Evolutionary conservation across 306 rosid genomes (phyloP), one percentile per base, ranked within the genome.

Genomic region (Lupinus albus): DNA sequence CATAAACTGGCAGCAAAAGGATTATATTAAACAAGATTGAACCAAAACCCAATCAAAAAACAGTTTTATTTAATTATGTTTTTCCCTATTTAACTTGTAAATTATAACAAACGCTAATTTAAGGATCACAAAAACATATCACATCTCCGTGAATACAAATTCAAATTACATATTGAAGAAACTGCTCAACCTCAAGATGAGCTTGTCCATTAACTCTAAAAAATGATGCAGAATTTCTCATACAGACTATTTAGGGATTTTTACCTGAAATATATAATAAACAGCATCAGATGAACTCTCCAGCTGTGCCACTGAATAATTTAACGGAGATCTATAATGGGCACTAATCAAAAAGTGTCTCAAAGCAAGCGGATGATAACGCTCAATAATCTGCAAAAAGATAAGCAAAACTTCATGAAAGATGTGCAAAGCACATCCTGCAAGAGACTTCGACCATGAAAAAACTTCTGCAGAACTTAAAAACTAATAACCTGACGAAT

Each of bases 351-450:
- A 72, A 80, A 89, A 90, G 75, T 90, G 83, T 66, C 99, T 90
- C 97, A 90, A 85, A 48, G 93, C 86, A 78, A 90, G 75, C 1
- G 99, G 90, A 71, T 90, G 97, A 53, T 93, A 93, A 74, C 75
- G 81, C 72, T 84, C 85, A 44, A 84, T 89, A 28, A 93, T 88
- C 98, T 89, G 83, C 84, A 58, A 71, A 67, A 78, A 46, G 16
- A 54, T 49, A 58, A 57, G 38, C 25, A 50, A 35, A 64, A 53
- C 42, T 1, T 15, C 64, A 48, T 48, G 16, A 77, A 55, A 58
- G 18, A 72, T 38, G 58, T 44, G 61, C 44, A 36, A 42, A 46
- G 13, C 16, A 65, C 35, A 61, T 56, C 68, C 67, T 45, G 45
- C 9, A 63, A 13, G 3, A 80, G 64, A 71, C 33, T 64, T 63